Percentiles rank a stretch among this genome's conserved stretches.
Evolutionary conservation across 176 grass and related monocot genomes (phyloP).

Genomic region (Bothriochloa decipiens): DNA sequence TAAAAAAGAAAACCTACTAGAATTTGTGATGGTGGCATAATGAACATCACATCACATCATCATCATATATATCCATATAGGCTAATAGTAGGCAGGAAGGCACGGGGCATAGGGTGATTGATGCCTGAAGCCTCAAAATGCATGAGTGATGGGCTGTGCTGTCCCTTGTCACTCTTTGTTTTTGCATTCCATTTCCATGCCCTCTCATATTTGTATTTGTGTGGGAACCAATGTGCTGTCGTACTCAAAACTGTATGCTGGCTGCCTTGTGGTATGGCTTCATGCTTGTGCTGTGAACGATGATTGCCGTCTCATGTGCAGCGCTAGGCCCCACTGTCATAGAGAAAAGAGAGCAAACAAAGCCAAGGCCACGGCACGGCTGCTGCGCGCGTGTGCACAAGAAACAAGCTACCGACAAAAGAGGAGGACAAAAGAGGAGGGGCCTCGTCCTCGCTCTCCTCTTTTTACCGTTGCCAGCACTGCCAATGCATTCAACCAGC

Average conservation of each 20-base stretch:
- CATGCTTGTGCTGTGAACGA: too few species aligned
- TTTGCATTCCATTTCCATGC: not conserved
- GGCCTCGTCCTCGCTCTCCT: not conserved
- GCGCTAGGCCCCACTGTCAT: not conserved
- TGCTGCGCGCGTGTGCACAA: not conserved
- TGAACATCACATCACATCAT: conserved; percentile 7
- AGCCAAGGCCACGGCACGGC: not conserved
- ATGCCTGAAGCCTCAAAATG: too few species aligned
- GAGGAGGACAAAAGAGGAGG: too few species aligned
- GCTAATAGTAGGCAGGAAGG: not conserved
- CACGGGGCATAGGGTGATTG: too few species aligned
- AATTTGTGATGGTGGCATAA: not conserved
- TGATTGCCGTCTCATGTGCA: not conserved
- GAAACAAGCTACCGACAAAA: conserved; percentile 29
- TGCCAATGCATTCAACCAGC: not conserved
- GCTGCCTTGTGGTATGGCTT: too few species aligned
- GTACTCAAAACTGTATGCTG: not conserved
- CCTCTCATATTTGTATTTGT: too few species aligned
- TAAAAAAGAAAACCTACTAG: too few species aligned
- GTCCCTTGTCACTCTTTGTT: not conserved
- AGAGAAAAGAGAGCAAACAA: not conserved
- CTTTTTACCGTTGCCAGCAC: conserved; percentile 25
- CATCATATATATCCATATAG: too few species aligned
- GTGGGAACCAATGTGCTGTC: too few species aligned
- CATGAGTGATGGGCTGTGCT: conserved; percentile 2